phyloP scores from a whole-genome alignment of 2,329 filamentous ascomycete genomes.

The Leptographium procerum region DNA sequence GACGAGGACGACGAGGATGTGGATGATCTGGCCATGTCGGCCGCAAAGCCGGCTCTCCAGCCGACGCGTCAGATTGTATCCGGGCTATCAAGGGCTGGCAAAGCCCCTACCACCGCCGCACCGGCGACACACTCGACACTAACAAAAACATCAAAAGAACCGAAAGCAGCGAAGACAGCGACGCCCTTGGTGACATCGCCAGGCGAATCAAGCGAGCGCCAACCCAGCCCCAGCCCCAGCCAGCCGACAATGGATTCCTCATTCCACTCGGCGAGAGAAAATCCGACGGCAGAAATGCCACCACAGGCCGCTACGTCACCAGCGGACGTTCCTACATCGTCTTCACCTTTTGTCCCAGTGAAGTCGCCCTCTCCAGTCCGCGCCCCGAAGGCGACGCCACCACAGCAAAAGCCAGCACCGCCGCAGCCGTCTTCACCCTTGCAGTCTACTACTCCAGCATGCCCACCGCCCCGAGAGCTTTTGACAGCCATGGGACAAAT shows the following conservation, averaged over 20 bases:
- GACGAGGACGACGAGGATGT: constrained; percentile 13
- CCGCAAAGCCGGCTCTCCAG: neutral
- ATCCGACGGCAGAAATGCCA: constrained; percentile 21
- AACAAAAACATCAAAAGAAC: neutral
- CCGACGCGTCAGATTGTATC: neutral
- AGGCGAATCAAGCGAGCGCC: constrained; percentile 9
- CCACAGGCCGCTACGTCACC: neutral
- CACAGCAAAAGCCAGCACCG: constrained; percentile 4
- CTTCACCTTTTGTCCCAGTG: constrained; percentile 9
- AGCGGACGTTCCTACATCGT: constrained; percentile 2
- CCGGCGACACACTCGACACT: neutral
- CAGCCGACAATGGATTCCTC: constrained; percentile 24
- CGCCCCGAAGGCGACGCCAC: constrained; percentile 5
- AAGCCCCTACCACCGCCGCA: neutral
- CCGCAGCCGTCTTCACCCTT: constrained; percentile 8
- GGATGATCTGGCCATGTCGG: constrained; percentile 7
- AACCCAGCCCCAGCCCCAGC: constrained; percentile 17
- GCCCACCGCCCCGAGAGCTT: constrained; percentile 10
- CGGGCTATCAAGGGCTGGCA: neutral
- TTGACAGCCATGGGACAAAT: constrained; percentile 5
- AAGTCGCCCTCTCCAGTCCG: constrained; percentile 12
- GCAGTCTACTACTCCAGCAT: constrained; percentile 12
- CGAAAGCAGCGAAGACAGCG: too few species aligned
- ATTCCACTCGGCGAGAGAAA: constrained; percentile 33
- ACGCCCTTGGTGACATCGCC: neutral